A percentile compares a stretch with the other conserved stretches of the same genome.
Conservation (phyloP, 352 stramenopile species). For the Phytophthora hibernalis region DNA sequence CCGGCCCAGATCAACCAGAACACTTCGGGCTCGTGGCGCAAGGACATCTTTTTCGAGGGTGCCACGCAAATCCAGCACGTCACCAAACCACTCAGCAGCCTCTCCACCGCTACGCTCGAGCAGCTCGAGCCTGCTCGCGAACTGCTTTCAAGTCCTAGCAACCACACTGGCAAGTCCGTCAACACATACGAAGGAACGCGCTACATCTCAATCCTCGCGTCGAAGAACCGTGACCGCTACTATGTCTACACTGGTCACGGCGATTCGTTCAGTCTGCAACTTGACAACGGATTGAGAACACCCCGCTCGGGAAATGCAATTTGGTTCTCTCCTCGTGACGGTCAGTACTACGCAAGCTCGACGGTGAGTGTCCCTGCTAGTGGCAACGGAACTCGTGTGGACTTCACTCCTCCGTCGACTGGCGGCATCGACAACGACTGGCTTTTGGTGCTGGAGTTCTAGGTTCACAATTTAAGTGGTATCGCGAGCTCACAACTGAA, state of each 20-base stretch:
- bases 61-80: conserved; percentile 20
- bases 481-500: not conserved
- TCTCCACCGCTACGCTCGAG: conserved; percentile 5
- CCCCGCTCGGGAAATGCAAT: conserved; percentile 1
- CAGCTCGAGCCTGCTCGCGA: conserved; percentile 14
- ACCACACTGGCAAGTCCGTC: conserved; percentile 14
- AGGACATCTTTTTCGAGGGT: conserved; percentile 23
- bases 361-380: conserved; percentile 2
- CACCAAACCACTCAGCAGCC: conserved; percentile 19
- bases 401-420: conserved; percentile 13
- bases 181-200: conserved; percentile 24
- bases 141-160: not conserved
- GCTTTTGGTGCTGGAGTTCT: conserved; percentile 31
- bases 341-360: conserved; percentile 6
- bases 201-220: conserved; percentile 23
- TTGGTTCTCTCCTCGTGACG: conserved; percentile 14
- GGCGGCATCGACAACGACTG: conserved; percentile 32
- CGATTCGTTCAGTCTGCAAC: conserved; percentile 1
- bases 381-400: not conserved
- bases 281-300: not conserved
- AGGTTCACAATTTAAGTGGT: not conserved
- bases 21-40: conserved; percentile 22
- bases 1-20: conserved; percentile 16
- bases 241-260: conserved; percentile 17
- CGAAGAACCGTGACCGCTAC: conserved; percentile 6